phyloP scores from a whole-genome alignment of 2,329 filamentous ascomycete species.

The Colletotrichum chlorophyti region DNA sequence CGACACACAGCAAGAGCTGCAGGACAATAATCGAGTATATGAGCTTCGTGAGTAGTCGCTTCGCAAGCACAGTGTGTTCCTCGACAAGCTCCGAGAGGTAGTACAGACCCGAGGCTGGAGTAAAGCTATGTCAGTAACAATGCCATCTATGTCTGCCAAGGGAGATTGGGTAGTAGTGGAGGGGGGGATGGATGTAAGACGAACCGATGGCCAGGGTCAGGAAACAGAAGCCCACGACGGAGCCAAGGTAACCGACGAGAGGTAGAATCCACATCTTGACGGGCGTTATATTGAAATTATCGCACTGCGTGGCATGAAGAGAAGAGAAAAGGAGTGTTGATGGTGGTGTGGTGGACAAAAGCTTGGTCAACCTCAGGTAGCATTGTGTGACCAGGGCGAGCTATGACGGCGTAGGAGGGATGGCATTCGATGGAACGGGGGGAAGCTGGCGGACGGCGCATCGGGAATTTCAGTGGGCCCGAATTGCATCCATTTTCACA shows the following conservation, averaged over 20 bases:
- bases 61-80: constrained; percentile 93
- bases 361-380: no score
- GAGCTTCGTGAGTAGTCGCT: constrained; percentile 81
- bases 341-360: not conserved
- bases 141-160: not conserved
- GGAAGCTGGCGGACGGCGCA: not conserved
- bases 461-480: not conserved
- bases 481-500: constrained; percentile 11
- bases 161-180: constrained; percentile 2
- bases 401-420: no score
- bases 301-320: constrained; percentile 1
- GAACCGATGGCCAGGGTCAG: constrained; percentile 90
- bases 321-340: not conserved
- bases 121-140: not conserved
- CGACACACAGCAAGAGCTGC: constrained; percentile 75
- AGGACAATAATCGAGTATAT: constrained; percentile 83
- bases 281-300: not conserved
- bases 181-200: constrained; percentile 32
- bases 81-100: constrained; percentile 98
- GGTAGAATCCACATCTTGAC: constrained; percentile 92
- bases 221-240: constrained; percentile 89
- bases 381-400: constrained; percentile 11
- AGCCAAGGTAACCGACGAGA: constrained; percentile 86
- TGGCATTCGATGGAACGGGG: no score
- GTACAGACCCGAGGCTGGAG: constrained; percentile 89